These are phyloP conservation scores for Phytophthora pistaciae DNA, from an alignment of 352 stramenopile genomes.

Conservation along the genomic window DNA sequence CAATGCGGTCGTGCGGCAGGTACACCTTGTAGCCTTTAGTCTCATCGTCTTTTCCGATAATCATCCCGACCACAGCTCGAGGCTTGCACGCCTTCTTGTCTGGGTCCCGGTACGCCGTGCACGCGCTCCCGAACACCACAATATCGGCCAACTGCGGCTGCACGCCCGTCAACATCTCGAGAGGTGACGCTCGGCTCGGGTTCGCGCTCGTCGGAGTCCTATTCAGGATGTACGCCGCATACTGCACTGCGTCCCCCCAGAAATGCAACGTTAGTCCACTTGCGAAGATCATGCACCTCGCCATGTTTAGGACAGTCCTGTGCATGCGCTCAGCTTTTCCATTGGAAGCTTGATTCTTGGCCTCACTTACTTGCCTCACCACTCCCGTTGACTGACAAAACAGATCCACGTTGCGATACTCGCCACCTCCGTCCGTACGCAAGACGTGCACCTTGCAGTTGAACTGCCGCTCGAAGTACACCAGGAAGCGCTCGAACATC, in stretches of 20 bases:
- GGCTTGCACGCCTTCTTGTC: not conserved
- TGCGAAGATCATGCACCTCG: not conserved
- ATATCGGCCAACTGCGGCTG: not conserved
- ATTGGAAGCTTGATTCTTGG: not conserved
- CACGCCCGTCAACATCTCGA: not conserved
- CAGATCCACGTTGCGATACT: not conserved
- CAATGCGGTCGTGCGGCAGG: not conserved
- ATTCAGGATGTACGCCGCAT: not conserved
- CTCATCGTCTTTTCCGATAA: not conserved
- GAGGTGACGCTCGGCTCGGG: too few relatives aligned
- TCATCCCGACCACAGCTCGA: not conserved
- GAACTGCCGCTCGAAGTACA: not conserved
- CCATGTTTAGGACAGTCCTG: not conserved
- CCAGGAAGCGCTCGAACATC: not conserved
- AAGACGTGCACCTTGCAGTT: not conserved
- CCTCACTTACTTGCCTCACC: not conserved
- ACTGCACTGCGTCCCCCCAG: not conserved
- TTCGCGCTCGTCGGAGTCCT: not conserved
- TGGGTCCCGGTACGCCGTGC: not conserved
- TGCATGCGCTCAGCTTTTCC: not conserved
- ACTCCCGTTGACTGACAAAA: not conserved
- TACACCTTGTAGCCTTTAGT: not conserved
- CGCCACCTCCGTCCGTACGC: not conserved
- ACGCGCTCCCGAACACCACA: not conserved
- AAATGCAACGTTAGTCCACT: not conserved